Evolutionary conservation across 2,329 filamentous ascomycete species (phyloP).

Genomic region (Apiospora pterosperma): DNA sequence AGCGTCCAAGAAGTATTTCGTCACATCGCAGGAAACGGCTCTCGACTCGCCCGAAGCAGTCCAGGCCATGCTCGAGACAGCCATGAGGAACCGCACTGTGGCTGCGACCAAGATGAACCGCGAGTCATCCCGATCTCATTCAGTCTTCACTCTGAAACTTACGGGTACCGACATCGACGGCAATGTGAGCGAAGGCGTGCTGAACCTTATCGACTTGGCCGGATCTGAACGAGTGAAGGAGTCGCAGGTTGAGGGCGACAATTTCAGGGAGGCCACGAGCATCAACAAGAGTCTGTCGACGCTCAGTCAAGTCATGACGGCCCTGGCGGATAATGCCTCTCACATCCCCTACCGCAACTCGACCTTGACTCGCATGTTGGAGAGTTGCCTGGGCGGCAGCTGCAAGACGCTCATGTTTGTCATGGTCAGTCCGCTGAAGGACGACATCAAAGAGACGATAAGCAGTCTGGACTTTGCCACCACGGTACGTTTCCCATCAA

Average conservation of each 20-base stretch:
- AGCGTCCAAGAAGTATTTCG: constrained; percentile 22
- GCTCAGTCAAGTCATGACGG: constrained; percentile 13
- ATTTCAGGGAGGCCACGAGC: constrained; percentile 15
- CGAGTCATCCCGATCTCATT: constrained; percentile 89
- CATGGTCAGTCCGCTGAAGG: constrained; percentile 21
- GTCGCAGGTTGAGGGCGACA: constrained; percentile 12
- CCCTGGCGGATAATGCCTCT: constrained; percentile 10
- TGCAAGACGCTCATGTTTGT: constrained; percentile 26
- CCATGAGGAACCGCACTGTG: constrained; percentile 83
- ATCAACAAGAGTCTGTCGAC: constrained; percentile 21
- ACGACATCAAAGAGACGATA: constrained; percentile 12
- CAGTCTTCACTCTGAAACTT: constrained; percentile 88
- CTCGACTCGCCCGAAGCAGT: constrained; percentile 80
- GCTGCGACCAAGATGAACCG: constrained; percentile 98
- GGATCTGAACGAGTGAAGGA: constrained; percentile 74
- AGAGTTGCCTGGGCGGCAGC: constrained; percentile 17
- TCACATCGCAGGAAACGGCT: constrained; percentile 31
- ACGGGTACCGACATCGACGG: constrained; percentile 60
- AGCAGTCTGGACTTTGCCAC: constrained; percentile 14
- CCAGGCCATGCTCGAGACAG: constrained; percentile 73
- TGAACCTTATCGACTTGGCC: constrained; percentile 94
- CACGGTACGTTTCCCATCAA: constrained; percentile 1
- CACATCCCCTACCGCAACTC: constrained; percentile 13
- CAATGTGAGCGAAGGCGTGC: constrained; percentile 84
- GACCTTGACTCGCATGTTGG: constrained; percentile 19